Evolutionary conservation across 2,329 filamentous ascomycete genomes (phyloP).

Genomic region (Botrytis paeoniae): DNA sequence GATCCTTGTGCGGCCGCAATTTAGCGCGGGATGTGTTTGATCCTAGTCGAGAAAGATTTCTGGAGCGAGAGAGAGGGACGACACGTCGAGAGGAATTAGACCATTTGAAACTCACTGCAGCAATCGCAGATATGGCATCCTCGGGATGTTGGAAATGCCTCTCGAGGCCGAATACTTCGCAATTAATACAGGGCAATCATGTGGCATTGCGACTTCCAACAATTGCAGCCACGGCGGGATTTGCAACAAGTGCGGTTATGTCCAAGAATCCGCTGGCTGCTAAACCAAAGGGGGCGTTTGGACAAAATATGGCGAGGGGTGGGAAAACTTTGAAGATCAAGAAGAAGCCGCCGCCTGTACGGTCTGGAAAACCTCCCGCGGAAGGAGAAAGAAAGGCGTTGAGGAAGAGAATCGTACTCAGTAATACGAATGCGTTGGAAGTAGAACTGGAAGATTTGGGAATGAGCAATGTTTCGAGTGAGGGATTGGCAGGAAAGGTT

Average conservation of each 20-base stretch:
- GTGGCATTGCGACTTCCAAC: slow-evolving; percentile 36
- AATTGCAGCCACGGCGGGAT: slow-evolving; percentile 29
- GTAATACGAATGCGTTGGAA: slow-evolving; percentile 87
- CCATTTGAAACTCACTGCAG: neutral
- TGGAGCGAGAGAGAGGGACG: slow-evolving; percentile 11
- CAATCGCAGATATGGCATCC: slow-evolving; percentile 47
- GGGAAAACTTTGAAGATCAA: slow-evolving; percentile 41
- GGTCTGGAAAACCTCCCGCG: slow-evolving; percentile 52
- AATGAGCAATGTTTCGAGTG: slow-evolving; percentile 52
- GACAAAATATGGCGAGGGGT: slow-evolving; percentile 22
- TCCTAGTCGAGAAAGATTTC: slow-evolving; percentile 18
- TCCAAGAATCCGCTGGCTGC: slow-evolving; percentile 15
- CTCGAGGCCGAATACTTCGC: slow-evolving; percentile 44
- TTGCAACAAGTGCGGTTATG: slow-evolving; percentile 34
- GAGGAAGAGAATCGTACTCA: slow-evolving; percentile 85
- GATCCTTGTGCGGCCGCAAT: slow-evolving; percentile 20
- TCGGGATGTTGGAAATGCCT: slow-evolving; percentile 59
- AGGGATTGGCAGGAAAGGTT: slow-evolving; percentile 60
- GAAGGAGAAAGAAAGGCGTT: slow-evolving; percentile 82
- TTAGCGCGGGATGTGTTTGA: slow-evolving; percentile 19
- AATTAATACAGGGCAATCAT: slow-evolving; percentile 40
- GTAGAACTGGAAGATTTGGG: slow-evolving; percentile 64
- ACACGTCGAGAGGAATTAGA: slow-evolving; percentile 6
- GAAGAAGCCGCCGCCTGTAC: slow-evolving; percentile 44
- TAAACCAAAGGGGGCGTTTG: slow-evolving; percentile 11